Evolutionary conservation across 805 yeast species (phyloP).

Genomic region (Grigorovia jiainica): DNA sequence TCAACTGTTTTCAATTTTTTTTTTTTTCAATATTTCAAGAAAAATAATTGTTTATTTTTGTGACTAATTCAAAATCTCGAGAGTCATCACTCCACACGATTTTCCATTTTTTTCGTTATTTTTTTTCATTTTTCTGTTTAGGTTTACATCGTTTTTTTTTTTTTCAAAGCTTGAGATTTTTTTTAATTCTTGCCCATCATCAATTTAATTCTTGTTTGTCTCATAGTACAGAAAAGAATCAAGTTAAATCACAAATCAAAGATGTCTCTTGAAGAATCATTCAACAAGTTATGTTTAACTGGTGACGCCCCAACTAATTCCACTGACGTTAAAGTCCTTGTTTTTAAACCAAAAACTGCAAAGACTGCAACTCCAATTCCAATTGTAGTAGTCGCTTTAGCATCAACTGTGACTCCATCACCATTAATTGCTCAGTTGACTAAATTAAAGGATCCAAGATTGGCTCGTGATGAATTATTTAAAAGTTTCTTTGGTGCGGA

Average conservation of each 20-base stretch:
- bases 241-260: not conserved
- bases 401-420: constrained; percentile 60
- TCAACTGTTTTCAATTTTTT: too few species aligned
- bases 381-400: constrained; percentile 67
- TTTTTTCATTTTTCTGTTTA: too few species aligned
- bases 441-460: constrained; percentile 72
- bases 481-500: constrained; percentile 37
- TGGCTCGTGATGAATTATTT: constrained; percentile 76
- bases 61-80: too few species aligned
- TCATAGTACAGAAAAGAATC: not conserved
- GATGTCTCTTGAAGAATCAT: constrained; percentile 45
- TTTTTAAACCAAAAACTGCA: constrained; percentile 87
- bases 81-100: too few species aligned
- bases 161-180: not conserved
- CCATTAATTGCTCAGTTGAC: constrained; percentile 56
- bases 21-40: too few species aligned
- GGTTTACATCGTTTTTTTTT: not conserved
- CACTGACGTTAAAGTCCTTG: constrained; percentile 62
- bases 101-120: too few species aligned
- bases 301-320: constrained; percentile 38
- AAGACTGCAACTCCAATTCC: constrained; percentile 74
- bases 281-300: constrained; percentile 56
- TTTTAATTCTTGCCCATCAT: too few species aligned
- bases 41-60: too few species aligned
- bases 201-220: not conserved